Conservation (phyloP, 2,329 filamentous ascomycete genomes). For the Alternaria infectoria region DNA sequence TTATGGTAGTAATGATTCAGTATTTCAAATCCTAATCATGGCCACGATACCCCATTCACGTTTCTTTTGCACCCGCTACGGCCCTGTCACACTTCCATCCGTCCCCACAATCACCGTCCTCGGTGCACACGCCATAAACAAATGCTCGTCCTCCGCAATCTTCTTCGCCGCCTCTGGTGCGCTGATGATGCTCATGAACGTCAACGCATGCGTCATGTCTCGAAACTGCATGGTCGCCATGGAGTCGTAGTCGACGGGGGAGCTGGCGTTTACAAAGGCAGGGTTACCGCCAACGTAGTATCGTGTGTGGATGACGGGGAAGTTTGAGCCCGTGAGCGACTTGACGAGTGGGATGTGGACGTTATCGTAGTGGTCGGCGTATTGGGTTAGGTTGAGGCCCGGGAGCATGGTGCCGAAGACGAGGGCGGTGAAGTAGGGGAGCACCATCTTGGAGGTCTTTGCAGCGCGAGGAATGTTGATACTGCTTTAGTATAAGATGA, state of each 20-base stretch:
- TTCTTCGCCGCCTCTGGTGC: background rate
- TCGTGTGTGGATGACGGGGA: background rate
- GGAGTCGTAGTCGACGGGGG: background rate
- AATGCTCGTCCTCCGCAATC: background rate
- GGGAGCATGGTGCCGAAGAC: conserved; percentile 1
- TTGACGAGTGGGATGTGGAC: background rate
- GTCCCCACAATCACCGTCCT: background rate
- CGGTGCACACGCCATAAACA: background rate
- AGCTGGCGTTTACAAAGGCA: background rate
- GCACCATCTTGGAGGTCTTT: background rate
- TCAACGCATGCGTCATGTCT: background rate
- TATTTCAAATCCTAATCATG: background rate
- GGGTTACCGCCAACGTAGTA: background rate
- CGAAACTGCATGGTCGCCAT: background rate
- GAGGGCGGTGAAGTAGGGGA: background rate
- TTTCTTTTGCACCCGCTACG: background rate
- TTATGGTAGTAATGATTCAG: background rate
- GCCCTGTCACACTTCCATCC: background rate
- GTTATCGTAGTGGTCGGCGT: background rate
- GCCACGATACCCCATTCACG: too few relatives aligned
- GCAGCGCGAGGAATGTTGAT: background rate
- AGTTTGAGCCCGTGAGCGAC: background rate
- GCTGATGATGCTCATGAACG: background rate
- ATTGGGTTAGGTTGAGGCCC: background rate
- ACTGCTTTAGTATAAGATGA: background rate